Conservation (phyloP, 2,329 filamentous ascomycete species). For the Fusarium chaquense region DNA sequence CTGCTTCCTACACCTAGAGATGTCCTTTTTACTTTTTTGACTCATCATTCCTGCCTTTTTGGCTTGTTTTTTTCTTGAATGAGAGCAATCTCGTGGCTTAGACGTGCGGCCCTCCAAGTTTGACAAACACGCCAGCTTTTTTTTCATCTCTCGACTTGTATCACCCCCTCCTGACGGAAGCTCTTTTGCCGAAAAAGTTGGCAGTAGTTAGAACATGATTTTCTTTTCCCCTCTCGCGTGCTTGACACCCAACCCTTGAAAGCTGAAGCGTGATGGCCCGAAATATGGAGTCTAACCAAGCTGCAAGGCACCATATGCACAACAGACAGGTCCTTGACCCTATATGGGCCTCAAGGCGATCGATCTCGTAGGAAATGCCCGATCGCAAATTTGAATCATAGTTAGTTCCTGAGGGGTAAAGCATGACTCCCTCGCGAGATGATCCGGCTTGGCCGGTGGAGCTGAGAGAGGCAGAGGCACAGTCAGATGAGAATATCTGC, state of each 20-base stretch:
- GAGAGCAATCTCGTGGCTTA: conserved; percentile 38
- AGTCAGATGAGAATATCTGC: conserved; percentile 48
- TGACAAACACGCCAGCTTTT: not conserved
- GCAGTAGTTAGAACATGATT: conserved; percentile 3
- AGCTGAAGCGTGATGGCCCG: conserved; percentile 35
- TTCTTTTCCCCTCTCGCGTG: conserved; percentile 26
- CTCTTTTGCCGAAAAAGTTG: conserved; percentile 17
- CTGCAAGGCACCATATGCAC: conserved; percentile 49
- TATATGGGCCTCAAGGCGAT: conserved; percentile 38
- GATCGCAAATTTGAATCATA: conserved; percentile 50
- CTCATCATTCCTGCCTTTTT: conserved; percentile 37
- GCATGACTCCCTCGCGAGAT: conserved; percentile 44
- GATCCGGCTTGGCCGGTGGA: conserved; percentile 35
- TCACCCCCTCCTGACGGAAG: conserved; percentile 1
- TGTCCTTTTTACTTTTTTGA: conserved; percentile 11
- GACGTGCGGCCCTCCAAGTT: conserved; percentile 37
- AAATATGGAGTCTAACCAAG: conserved; percentile 32
- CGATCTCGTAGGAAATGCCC: conserved; percentile 47
- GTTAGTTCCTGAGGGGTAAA: conserved; percentile 26
- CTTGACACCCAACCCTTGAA: conserved; percentile 25
- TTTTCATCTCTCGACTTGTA: conserved; percentile 1
- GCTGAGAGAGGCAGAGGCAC: conserved; percentile 36
- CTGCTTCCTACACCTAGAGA: conserved; percentile 25
- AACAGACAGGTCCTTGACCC: conserved; percentile 18
- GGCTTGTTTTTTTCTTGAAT: conserved; percentile 6